A percentile compares a stretch with the other conserved stretches of the same genome.
Evolutionary conservation across 805 yeast species (phyloP).

Genomic region (Starmerella sirachaensis): DNA sequence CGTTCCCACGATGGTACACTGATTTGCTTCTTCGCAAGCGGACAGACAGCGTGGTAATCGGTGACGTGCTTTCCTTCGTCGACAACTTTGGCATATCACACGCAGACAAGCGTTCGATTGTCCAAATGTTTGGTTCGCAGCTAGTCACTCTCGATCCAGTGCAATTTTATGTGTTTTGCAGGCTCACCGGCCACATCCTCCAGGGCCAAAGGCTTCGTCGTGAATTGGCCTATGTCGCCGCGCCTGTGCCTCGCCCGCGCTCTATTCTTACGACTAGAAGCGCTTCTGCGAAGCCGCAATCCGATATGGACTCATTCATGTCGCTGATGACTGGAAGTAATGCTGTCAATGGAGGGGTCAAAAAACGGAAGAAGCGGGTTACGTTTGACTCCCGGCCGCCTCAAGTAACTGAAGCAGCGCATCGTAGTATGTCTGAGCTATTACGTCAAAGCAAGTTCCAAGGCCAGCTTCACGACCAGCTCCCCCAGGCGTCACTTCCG

Average conservation of each 20-base stretch:
- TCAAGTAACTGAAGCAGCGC: constrained; percentile 32
- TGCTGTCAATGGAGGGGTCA: constrained; percentile 11
- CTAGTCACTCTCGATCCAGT: constrained; percentile 62
- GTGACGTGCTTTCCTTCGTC: constrained; percentile 69
- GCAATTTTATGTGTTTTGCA: constrained; percentile 75
- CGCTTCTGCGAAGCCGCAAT: constrained; percentile 27
- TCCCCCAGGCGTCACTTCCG: constrained; percentile 20
- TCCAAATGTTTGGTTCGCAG: constrained; percentile 25
- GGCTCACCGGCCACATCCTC: constrained; percentile 66
- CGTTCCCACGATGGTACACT: constrained; percentile 89
- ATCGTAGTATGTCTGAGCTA: constrained; percentile 30
- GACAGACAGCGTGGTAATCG: constrained; percentile 52
- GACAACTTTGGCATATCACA: constrained; percentile 59
- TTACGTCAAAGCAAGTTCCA: constrained; percentile 24
- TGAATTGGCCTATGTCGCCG: constrained; percentile 31
- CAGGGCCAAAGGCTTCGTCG: constrained; percentile 38
- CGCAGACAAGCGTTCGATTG: constrained; percentile 34
- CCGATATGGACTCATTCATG: constrained; percentile 74
- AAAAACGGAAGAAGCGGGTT: constrained; percentile 26
- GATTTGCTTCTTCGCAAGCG: constrained; percentile 60
- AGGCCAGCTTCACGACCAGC: constrained; percentile 6
- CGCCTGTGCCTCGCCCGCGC: constrained; percentile 68
- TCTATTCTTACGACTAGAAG: constrained; percentile 45
- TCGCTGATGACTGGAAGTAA: constrained; percentile 61
- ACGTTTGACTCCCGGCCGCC: constrained; percentile 30